phyloP scores from a whole-genome alignment of 2,329 filamentous ascomycete genomes.

The Aspergillus sp. region DNA sequence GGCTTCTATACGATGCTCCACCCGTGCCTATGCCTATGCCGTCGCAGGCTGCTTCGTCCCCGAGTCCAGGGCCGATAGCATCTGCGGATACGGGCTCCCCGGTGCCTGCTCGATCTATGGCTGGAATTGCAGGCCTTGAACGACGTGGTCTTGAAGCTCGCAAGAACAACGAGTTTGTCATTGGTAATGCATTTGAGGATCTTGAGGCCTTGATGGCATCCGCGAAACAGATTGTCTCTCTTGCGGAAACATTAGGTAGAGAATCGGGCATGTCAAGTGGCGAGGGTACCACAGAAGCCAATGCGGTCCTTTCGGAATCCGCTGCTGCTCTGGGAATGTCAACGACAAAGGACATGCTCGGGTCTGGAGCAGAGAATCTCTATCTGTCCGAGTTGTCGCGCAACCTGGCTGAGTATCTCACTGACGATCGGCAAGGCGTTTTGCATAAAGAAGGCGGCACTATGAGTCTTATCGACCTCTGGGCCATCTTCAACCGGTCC shows the following conservation, averaged over 20 bases:
- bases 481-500: conserved; percentile 90
- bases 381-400: conserved; percentile 83
- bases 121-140: conserved; percentile 88
- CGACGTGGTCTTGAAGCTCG: conserved; percentile 74
- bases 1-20: conserved; percentile 84
- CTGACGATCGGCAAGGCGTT: conserved; percentile 73
- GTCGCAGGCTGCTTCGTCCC: conserved; percentile 26
- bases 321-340: conserved; percentile 76
- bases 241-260: conserved; percentile 78
- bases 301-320: conserved; percentile 69
- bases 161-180: conserved; percentile 87
- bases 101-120: conserved; percentile 44
- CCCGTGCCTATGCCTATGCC: conserved; percentile 76
- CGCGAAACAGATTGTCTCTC: conserved; percentile 88
- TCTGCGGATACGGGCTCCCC: conserved; percentile 18
- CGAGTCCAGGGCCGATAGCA: conserved; percentile 21
- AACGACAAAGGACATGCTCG: conserved; percentile 92
- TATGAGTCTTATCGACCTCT: conserved; percentile 81
- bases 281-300: conserved; percentile 62
- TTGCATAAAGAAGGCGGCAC: conserved; percentile 77
- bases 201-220: conserved; percentile 95
- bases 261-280: conserved; percentile 55
- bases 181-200: conserved; percentile 91
- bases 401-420: conserved; percentile 81
- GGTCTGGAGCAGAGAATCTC: conserved; percentile 70